A percentile compares a stretch with the other conserved stretches of the same genome.
These are phyloP conservation scores for Trichocladium antarcticum DNA, from an alignment of 495 filamentous ascomycete species.

Conservation along the genomic window DNA sequence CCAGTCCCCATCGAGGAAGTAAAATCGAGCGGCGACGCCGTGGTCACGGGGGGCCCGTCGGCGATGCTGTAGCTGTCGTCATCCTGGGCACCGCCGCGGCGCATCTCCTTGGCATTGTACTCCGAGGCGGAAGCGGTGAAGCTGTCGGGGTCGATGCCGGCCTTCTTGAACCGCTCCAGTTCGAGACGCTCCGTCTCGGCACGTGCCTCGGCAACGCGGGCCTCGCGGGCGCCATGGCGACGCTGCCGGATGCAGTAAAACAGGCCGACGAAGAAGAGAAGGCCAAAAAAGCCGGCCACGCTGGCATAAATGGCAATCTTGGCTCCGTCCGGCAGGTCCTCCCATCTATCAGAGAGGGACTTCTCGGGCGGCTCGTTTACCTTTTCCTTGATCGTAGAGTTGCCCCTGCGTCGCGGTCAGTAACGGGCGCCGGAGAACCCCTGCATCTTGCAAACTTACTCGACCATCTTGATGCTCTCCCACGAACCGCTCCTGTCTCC, in stretches of 20 bases:
- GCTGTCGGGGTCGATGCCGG: slow-evolving; percentile 36
- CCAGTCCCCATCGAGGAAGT: slow-evolving; percentile 8
- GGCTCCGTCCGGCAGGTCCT: slow-evolving; percentile 39
- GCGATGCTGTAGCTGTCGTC: slow-evolving; percentile 31
- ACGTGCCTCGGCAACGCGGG: slow-evolving; percentile 43
- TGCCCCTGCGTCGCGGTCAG: slow-evolving; percentile 39
- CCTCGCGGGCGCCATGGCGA: slow-evolving; percentile 52
- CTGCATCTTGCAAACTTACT: slow-evolving; percentile 34
- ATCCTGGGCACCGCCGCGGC: slow-evolving; percentile 21
- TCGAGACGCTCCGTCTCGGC: slow-evolving; percentile 52
- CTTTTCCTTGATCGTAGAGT: slow-evolving; percentile 45
- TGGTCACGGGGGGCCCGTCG: slow-evolving; percentile 15
- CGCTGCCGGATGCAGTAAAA: slow-evolving; percentile 60
- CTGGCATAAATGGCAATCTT: slow-evolving; percentile 53
- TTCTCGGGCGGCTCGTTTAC: slow-evolving; percentile 35
- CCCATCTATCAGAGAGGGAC: slow-evolving; percentile 46
- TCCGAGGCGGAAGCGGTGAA: slow-evolving; percentile 31
- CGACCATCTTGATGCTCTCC: slow-evolving; percentile 58
- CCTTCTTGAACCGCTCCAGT: slow-evolving; percentile 44
- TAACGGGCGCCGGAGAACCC: not conserved
- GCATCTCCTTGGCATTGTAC: slow-evolving; percentile 31
- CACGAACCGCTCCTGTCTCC: slow-evolving; percentile 53
- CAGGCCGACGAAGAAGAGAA: slow-evolving; percentile 36
- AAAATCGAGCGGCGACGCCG: slow-evolving; percentile 5
- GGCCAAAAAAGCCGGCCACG: slow-evolving; percentile 40